Evolutionary conservation across 768 basidiomycete species (phyloP).

Genomic region (Lactarius indigo): DNA sequence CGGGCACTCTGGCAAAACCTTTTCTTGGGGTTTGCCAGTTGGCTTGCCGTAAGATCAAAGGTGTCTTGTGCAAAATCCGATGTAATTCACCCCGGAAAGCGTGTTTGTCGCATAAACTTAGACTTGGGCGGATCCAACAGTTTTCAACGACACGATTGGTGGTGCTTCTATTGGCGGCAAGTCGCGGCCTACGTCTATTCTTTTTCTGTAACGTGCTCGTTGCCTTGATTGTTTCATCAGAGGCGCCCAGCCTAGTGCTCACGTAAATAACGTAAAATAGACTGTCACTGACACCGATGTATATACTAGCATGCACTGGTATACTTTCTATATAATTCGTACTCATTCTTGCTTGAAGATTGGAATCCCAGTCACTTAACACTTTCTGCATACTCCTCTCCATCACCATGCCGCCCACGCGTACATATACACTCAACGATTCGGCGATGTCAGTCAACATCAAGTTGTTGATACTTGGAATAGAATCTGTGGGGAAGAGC

Average conservation of each 20-base stretch:
- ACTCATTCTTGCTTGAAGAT: background rate
- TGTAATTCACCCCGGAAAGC: background rate
- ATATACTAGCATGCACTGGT: too few relatives aligned
- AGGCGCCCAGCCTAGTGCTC: background rate
- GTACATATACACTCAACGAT: constrained; percentile 21
- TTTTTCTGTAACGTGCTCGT: background rate
- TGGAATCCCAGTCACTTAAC: background rate
- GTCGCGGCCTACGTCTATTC: background rate
- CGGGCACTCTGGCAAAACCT: background rate
- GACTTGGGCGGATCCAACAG: background rate
- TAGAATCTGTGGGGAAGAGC: constrained; percentile 87
- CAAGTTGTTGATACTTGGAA: constrained; percentile 80
- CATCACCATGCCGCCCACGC: background rate
- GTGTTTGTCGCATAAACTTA: background rate
- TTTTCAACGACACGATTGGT: background rate
- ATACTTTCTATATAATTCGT: background rate
- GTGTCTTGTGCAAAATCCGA: background rate
- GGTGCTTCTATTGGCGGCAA: background rate
- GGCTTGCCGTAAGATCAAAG: background rate
- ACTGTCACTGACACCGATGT: background rate
- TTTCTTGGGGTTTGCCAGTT: background rate
- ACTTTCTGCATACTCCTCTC: background rate
- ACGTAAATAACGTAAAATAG: background rate
- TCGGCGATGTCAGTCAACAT: constrained; percentile 71
- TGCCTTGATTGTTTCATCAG: constrained; percentile 1